Evolutionary conservation across 768 basidiomycete genomes (phyloP).

Genomic region (Gloeophyllum trabeum): DNA sequence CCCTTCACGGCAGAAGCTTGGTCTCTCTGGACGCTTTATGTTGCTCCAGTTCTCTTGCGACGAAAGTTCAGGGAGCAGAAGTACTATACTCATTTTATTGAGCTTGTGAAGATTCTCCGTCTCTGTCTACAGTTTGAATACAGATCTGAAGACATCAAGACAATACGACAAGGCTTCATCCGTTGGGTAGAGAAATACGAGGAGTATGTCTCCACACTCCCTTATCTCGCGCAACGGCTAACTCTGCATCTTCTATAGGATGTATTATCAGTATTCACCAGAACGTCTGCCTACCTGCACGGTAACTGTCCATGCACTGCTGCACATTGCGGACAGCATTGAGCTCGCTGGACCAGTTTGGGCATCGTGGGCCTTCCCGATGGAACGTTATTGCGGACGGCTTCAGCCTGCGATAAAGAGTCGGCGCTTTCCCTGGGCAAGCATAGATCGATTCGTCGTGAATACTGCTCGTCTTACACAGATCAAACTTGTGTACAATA

Average conservation of each 20-base stretch:
- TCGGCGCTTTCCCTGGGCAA: constrained; percentile 10
- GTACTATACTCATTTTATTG: constrained; percentile 17
- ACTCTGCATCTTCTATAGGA: constrained; percentile 1
- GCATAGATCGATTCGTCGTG: constrained; percentile 8
- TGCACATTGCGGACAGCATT: constrained; percentile 19
- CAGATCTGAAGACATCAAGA: constrained; percentile 5
- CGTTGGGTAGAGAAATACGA: constrained; percentile 13
- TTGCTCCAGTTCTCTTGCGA: constrained; percentile 13
- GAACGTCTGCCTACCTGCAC: constrained; percentile 16
- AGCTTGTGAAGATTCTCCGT: constrained; percentile 13
- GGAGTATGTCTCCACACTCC: constrained; percentile 3
- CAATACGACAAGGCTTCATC: constrained; percentile 7
- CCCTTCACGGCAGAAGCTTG: constrained; percentile 15
- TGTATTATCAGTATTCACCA: constrained; percentile 18
- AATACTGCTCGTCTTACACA: constrained; percentile 6
- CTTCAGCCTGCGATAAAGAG: constrained; percentile 12
- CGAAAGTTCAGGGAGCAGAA: constrained; percentile 8
- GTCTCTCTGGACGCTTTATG: constrained; percentile 13
- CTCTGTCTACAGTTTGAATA: constrained; percentile 14
- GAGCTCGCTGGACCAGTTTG: constrained; percentile 12
- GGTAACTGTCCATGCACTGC: constrained; percentile 19
- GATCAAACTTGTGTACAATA: constrained; percentile 7
- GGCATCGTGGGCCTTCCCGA: constrained; percentile 18
- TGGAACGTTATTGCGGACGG: constrained; percentile 16
- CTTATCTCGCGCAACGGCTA: too few relatives aligned